Conservation (phyloP, 1,139 yeast species). For the Meyerozyma guilliermondii region DNA sequence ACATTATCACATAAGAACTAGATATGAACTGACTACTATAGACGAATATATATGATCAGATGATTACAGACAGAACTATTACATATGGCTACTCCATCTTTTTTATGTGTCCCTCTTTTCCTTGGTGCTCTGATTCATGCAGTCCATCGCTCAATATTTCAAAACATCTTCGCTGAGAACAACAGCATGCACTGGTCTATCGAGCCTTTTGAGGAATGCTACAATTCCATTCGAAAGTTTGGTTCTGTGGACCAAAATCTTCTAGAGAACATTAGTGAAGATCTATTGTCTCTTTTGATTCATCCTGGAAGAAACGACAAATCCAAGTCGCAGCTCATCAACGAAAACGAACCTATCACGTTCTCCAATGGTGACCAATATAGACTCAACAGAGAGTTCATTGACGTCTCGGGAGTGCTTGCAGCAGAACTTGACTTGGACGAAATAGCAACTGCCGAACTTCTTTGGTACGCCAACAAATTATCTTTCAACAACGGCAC, state of each 20-base stretch:
- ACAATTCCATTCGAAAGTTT: constrained; percentile 28
- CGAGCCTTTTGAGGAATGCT: constrained; percentile 30
- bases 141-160: background rate
- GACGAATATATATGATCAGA: background rate
- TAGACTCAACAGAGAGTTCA: constrained; percentile 54
- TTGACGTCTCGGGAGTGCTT: constrained; percentile 56
- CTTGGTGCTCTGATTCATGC: background rate
- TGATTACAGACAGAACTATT: too few species aligned
- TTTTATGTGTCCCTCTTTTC: background rate
- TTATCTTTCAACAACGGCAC: constrained; percentile 47
- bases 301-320: constrained; percentile 50
- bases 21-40: background rate
- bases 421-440: constrained; percentile 38
- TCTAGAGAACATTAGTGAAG: constrained; percentile 31
- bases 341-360: constrained; percentile 47
- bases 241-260: constrained; percentile 23
- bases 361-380: constrained; percentile 57
- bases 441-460: constrained; percentile 33
- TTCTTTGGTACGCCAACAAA: constrained; percentile 34
- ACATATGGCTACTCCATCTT: too few species aligned
- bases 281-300: constrained; percentile 42
- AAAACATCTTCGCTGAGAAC: background rate
- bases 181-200: constrained; percentile 26
- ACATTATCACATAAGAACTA: background rate
- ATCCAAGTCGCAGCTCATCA: constrained; percentile 46